Percentiles rank a stretch among this genome's conserved stretches.
Evolutionary conservation across 2,329 filamentous ascomycete species (phyloP).

Genomic region (Setomelanomma holmii): DNA sequence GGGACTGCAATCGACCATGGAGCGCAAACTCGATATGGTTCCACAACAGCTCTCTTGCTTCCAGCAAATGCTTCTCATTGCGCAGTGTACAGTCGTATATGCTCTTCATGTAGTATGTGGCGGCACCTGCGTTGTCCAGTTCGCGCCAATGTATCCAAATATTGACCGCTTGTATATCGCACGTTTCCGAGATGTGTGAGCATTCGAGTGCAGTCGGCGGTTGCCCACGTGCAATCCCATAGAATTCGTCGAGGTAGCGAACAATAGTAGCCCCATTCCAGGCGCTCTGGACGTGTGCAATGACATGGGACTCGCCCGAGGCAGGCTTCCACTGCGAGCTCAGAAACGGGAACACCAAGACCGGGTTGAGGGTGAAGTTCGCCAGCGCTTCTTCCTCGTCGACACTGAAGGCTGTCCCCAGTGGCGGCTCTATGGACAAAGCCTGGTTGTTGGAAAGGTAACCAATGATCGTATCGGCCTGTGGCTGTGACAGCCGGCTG

Average conservation of each 20-base stretch:
- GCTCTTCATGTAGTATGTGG: conserved; percentile 17
- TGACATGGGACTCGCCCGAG: conserved; percentile 4
- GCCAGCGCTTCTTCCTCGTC: conserved; percentile 11
- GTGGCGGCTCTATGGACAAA: conserved; percentile 8
- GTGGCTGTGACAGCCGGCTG: conserved; percentile 6
- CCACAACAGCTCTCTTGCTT: conserved; percentile 13
- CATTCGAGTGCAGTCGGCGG: conserved; percentile 12
- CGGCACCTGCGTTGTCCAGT: conserved; percentile 5
- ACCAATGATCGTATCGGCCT: conserved; percentile 12
- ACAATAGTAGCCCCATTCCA: conserved; percentile 9
- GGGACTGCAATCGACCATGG: conserved; percentile 6
- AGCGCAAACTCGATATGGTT: conserved; percentile 15
- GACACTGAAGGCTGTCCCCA: conserved; percentile 6
- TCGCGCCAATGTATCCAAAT: conserved; percentile 17
- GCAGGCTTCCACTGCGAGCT: conserved; percentile 6
- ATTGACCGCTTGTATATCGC: conserved; percentile 12
- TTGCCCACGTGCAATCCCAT: conserved; percentile 2
- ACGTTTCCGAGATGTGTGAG: conserved; percentile 12
- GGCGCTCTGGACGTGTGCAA: conserved; percentile 7
- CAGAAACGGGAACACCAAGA: conserved; percentile 1
- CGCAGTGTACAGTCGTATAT: conserved; percentile 14
- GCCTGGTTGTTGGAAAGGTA: conserved; percentile 15
- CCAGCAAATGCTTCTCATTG: conserved; percentile 10
- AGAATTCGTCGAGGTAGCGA: conserved; percentile 14
- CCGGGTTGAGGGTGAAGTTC: conserved; percentile 13